phyloP scores from a whole-genome alignment of 257 asterid genomes.

The Penstemon eatonii region DNA sequence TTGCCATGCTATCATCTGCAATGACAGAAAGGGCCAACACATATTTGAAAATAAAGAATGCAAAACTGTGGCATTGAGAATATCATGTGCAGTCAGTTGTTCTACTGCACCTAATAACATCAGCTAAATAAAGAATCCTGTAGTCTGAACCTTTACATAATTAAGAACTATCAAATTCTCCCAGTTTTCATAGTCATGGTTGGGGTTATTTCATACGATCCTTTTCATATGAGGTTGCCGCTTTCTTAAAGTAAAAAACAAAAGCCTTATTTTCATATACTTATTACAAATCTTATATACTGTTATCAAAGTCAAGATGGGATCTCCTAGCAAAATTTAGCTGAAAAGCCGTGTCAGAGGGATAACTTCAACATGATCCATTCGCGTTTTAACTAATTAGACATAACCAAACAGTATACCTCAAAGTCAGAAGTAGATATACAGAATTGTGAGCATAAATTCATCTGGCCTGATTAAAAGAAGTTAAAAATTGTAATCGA shows the following conservation, averaged over 20 bases:
- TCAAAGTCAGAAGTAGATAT: not conserved
- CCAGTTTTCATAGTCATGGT: too few relatives aligned
- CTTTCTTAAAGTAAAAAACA: not conserved
- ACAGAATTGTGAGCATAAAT: not conserved
- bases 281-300: not conserved
- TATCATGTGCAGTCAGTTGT: not conserved
- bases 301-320: not conserved
- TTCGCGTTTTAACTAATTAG: not conserved
- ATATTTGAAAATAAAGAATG: slow-evolving; percentile 15
- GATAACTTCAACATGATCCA: not conserved
- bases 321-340: not conserved
- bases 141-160: not conserved
- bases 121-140: not conserved
- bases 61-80: not conserved
- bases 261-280: not conserved
- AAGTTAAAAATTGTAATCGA: too few relatives aligned
- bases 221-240: not conserved
- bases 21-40: slow-evolving; percentile 19
- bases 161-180: too few relatives aligned
- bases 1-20: slow-evolving; percentile 92
- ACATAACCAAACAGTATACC: not conserved
- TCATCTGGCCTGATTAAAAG: not conserved
- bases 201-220: not conserved
- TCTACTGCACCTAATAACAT: not conserved
- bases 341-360: not conserved